These are phyloP conservation scores for Wickerhamomyces bisporus DNA, from an alignment of 805 yeast species.

Conservation along the genomic window DNA sequence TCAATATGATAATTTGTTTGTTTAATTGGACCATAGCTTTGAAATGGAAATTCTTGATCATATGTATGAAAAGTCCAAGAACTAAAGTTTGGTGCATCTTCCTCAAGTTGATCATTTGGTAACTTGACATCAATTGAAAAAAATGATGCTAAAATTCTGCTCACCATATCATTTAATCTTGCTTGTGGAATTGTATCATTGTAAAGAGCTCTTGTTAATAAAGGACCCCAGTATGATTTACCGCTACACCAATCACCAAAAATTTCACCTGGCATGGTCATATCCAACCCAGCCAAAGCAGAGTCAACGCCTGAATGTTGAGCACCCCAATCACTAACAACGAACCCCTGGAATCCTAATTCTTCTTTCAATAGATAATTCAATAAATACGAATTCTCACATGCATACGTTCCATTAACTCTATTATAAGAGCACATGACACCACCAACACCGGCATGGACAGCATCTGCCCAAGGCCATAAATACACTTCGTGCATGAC, in stretches of 20 bases:
- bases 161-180: slow-evolving; percentile 58
- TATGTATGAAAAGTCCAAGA: slow-evolving; percentile 55
- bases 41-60: slow-evolving; percentile 50
- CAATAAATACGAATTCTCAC: slow-evolving; percentile 52
- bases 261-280: slow-evolving; percentile 60
- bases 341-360: slow-evolving; percentile 62
- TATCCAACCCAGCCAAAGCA: slow-evolving; percentile 55
- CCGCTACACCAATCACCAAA: slow-evolving; percentile 50
- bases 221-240: slow-evolving; percentile 53
- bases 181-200: slow-evolving; percentile 50
- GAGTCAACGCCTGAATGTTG: slow-evolving; percentile 53
- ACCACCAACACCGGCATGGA: slow-evolving; percentile 55
- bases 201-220: slow-evolving; percentile 47
- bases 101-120: slow-evolving; percentile 33
- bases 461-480: slow-evolving; percentile 65
- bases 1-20: slow-evolving; percentile 52
- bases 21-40: slow-evolving; percentile 47
- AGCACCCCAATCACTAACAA: slow-evolving; percentile 66
- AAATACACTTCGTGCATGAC: slow-evolving; percentile 57
- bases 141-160: slow-evolving; percentile 53
- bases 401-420: slow-evolving; percentile 52
- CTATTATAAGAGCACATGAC: slow-evolving; percentile 59
- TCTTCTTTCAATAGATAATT: slow-evolving; percentile 55
- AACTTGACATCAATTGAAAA: slow-evolving; percentile 36
- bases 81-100: slow-evolving; percentile 45